Conservation (phyloP, 148 eudicot species). For the Nyssa sinensis region DNA sequence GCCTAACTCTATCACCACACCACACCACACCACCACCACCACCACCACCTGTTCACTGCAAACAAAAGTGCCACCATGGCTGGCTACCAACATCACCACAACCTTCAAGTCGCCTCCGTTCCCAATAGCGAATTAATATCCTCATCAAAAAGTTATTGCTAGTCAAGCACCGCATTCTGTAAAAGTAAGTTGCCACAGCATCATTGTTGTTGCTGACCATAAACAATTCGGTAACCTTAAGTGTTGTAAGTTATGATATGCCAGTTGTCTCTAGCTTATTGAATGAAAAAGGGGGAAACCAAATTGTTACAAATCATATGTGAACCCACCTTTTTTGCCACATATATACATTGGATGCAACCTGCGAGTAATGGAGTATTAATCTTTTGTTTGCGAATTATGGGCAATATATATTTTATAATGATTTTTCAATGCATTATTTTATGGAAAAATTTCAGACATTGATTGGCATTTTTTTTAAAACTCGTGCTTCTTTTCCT, state of each 20-base stretch:
- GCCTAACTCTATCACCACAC: too few species aligned
- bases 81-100: background rate
- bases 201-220: background rate
- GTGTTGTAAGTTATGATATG: background rate
- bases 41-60: background rate
- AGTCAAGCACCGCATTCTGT: background rate
- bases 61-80: background rate
- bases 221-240: background rate
- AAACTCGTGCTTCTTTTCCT: background rate
- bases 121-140: background rate
- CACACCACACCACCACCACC: too few species aligned
- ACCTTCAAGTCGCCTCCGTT: background rate
- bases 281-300: background rate
- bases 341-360: background rate
- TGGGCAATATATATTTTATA: background rate
- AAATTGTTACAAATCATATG: background rate
- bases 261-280: background rate
- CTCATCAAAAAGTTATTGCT: background rate
- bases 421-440: background rate
- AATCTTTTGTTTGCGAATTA: background rate
- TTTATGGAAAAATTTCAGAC: background rate
- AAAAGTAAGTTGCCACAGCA: background rate
- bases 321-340: background rate
- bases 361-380: background rate
- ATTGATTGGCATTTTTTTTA: background rate